Percentiles rank a stretch among this genome's conserved stretches.
Evolutionary conservation across 352 stramenopile genomes (phyloP).

Genomic region (Thalassiosira livingstoniorum): DNA sequence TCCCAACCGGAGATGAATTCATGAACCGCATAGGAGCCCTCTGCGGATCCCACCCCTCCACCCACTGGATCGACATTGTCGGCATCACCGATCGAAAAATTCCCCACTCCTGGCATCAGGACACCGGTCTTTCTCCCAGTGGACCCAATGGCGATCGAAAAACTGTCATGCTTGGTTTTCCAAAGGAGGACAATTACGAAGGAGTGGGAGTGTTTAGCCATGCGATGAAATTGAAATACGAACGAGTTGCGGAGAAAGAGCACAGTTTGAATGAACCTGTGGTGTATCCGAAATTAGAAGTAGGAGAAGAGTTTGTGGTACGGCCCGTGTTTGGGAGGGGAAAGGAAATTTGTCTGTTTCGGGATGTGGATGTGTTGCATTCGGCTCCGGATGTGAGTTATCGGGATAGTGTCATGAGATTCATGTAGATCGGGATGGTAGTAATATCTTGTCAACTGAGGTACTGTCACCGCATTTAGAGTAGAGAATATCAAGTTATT

Average conservation of each 20-base stretch:
- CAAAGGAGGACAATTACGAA: conserved; percentile 68
- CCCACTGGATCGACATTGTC: conserved; percentile 83
- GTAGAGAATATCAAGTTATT: too few species aligned
- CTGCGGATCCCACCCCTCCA: conserved; percentile 66
- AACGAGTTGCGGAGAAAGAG: conserved; percentile 48
- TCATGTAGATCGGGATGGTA: conserved; percentile 68
- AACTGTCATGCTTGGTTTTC: conserved; percentile 80
- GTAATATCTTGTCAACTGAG: neutral
- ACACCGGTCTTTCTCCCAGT: conserved; percentile 56
- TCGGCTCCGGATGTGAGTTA: conserved; percentile 79
- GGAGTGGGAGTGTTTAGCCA: conserved; percentile 79
- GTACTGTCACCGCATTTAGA: too few species aligned
- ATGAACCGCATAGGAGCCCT: conserved; percentile 69
- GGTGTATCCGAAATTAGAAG: conserved; percentile 56
- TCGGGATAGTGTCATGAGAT: conserved; percentile 76
- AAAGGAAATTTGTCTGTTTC: conserved; percentile 72
- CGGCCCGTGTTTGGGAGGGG: conserved; percentile 63
- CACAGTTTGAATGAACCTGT: conserved; percentile 65
- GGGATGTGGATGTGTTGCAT: conserved; percentile 78
- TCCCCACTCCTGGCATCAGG: conserved; percentile 76
- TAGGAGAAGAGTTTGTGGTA: conserved; percentile 73
- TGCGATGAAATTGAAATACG: conserved; percentile 64
- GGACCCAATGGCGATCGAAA: conserved; percentile 36
- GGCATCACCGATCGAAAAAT: conserved; percentile 70
- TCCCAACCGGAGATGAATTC: conserved; percentile 75